Evolutionary conservation across 2,329 filamentous ascomycete species (phyloP).

Genomic region (Hymenoscyphus repandus): DNA sequence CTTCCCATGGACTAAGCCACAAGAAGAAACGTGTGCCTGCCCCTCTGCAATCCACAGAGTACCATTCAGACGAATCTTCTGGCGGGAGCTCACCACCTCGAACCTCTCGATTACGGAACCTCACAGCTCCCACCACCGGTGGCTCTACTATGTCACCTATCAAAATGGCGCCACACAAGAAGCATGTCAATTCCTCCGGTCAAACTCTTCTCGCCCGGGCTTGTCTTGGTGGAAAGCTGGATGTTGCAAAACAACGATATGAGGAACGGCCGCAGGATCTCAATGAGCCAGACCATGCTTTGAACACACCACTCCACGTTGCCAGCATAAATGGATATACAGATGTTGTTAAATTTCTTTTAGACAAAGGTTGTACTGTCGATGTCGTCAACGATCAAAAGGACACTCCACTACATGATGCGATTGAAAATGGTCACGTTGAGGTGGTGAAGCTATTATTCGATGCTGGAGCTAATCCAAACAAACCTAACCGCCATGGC

Average conservation of each 20-base stretch:
- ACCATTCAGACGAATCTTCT: conserved; percentile 63
- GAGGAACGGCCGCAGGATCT: conserved; percentile 80
- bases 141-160: conserved; percentile 61
- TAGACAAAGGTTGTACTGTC: conserved; percentile 78
- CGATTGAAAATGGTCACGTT: conserved; percentile 90
- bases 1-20: conserved; percentile 48
- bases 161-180: conserved; percentile 69
- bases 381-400: conserved; percentile 76
- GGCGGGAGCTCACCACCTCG: conserved; percentile 56
- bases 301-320: conserved; percentile 94
- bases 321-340: conserved; percentile 82
- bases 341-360: conserved; percentile 80
- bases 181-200: conserved; percentile 86
- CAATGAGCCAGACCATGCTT: conserved; percentile 85
- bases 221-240: conserved; percentile 79
- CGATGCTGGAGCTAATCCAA: conserved; percentile 83
- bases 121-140: conserved; percentile 50
- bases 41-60: conserved; percentile 56
- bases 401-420: conserved; percentile 92
- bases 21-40: conserved; percentile 60
- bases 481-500: conserved; percentile 85
- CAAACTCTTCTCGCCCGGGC: conserved; percentile 87
- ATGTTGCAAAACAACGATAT: conserved; percentile 63
- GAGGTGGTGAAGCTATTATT: conserved; percentile 82
- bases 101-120: conserved; percentile 50